phyloP scores from a whole-genome alignment of 352 stramenopile species.

The Globisporangium alternatum region DNA sequence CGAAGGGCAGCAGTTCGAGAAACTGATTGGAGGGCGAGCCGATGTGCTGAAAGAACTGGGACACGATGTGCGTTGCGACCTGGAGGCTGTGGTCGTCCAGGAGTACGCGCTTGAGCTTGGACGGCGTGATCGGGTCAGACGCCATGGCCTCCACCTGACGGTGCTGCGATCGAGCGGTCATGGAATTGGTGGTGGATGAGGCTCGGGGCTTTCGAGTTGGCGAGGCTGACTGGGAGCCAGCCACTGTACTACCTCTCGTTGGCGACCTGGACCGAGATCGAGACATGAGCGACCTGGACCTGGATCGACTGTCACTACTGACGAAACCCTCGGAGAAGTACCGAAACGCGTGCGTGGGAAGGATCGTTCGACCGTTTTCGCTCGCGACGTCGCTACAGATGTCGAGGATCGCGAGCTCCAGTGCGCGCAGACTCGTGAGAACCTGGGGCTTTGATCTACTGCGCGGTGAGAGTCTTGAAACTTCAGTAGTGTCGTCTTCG shows the following conservation, averaged over 20 bases:
- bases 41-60: conserved; percentile 55
- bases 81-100: conserved; percentile 27
- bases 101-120: conserved; percentile 34
- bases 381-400: conserved; percentile 25
- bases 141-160: conserved; percentile 19
- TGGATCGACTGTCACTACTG: background rate
- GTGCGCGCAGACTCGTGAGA: conserved; percentile 26
- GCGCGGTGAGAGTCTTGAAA: background rate
- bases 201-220: background rate
- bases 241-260: background rate
- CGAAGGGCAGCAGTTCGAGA: conserved; percentile 40
- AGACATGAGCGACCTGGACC: background rate
- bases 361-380: conserved; percentile 18
- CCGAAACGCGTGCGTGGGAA: conserved; percentile 24
- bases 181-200: background rate
- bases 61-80: conserved; percentile 39
- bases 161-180: conserved; percentile 7
- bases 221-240: conserved; percentile 3
- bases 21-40: conserved; percentile 40
- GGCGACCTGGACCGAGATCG: conserved; percentile 4
- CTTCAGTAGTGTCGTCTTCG: background rate
- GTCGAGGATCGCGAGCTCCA: conserved; percentile 36
- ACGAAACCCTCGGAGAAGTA: conserved; percentile 22
- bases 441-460: conserved; percentile 2
- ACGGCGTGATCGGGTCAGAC: conserved; percentile 35